Evolutionary conservation across 208 protist species (phyloP), one percentile per base, ranked within the genome.

Genomic region (Spongospora subterranea): DNA sequence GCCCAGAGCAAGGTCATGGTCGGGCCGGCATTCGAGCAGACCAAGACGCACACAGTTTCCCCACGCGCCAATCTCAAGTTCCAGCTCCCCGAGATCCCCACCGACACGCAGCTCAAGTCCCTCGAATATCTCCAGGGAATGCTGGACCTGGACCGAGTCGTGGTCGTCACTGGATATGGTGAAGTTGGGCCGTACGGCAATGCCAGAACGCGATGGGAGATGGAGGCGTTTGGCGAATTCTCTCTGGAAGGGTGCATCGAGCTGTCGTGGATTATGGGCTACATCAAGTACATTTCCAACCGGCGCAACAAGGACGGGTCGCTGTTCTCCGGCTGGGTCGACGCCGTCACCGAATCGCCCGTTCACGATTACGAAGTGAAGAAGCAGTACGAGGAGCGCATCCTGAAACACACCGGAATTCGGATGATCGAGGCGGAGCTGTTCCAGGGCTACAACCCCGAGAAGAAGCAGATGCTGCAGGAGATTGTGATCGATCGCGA

Each of bases 211-310:
- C 60, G 95, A 13, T 95, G 94, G 94, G 95, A 96, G 89, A 96
- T 96, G 93, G 95, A 96, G 88, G 40, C 45, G 46, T 82, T 94
- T 50, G 95, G 95, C 54, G 89, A 94, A 64, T 96, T 96, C 93
- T 95, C 94, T 24, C 90, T 96, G 39, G 95, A 96, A 89, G 95
- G 95, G 41, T 95, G 93, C 88, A 93, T 96, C 76, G 94, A 96
- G 91, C 46, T 96, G 66, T 95, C 95, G 6, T 96, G 95, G 95
- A 91, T 96, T 35, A 96, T 96, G 94, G 95, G 95, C 13, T 90
- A 95, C 39, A 95, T 96, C 90, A 95, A 88, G n/a, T 94, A 96
- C 89, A 0, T 66, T 46, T n/a, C 38, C 32, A 93, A 95, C 89
- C 50, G 50, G 6, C 50, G 50, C 24, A 60, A 60, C 50, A 60